Evolutionary conservation across 352 stramenopile species (phyloP), one percentile per base, ranked within the genome.

Genomic region (Phytopythium montanum): DNA sequence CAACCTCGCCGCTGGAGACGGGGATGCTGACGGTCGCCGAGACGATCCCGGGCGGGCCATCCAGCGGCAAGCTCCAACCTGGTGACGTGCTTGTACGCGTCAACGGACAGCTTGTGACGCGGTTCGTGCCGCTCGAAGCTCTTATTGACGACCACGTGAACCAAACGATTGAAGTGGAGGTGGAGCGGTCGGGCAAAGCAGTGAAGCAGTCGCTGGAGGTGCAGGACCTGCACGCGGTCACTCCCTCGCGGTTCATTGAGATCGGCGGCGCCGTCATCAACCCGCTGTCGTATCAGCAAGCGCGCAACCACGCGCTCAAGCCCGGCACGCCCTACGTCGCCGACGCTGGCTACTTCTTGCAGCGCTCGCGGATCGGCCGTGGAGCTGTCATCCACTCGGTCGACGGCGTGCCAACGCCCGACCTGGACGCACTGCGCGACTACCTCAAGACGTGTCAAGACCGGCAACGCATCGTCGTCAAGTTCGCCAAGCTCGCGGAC

Each of bases 21-120:
- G 92, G 92, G 23, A 94, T 97, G 82, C 72, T 98, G 41, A 94
- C 90, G 3, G 92, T 97, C 2, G 74, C 85, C 5, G 83, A 97
- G 72, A 93, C 88, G 0, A 79, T 97, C 28, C 88, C 88, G 5
- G 72, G 76, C 9, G 89, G 90, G 2, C 79, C 88, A 13, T 90
- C 79, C 1, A 83, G 84, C 50, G 81, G 75, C 19, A 88, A 92
- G 31, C 65, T 98, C 10, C 79, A 95, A 60, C 79, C 85, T n/a
- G 92, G 92, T 3, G 92, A 98, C 65, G 83, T 97, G 7, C 72
- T 98, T 18, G 68, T 97, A 12, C 73, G 80, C 16, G 73, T 97
- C 14, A 96, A 96, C 44, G 87, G 79, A 8, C 26, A 90, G 18
- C 62, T 90, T 19, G 71, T 96, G 42, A 96, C 92, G 12, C 76